Evolutionary conservation across 441 rosid species (phyloP).

Genomic region (Gossypium schwendimanii): DNA sequence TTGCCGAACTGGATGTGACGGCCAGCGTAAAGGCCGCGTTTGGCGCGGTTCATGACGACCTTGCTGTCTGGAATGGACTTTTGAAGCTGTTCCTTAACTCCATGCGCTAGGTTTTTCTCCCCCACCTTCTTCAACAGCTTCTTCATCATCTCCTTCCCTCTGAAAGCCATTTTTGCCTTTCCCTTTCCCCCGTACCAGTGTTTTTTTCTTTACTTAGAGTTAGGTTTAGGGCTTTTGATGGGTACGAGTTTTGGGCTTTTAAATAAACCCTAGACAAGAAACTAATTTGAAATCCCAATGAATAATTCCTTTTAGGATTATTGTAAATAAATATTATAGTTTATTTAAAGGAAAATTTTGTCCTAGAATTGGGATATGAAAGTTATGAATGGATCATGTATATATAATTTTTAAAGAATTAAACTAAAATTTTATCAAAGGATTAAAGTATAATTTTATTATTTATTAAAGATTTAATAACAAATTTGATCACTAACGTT

Average conservation of each 20-base stretch:
- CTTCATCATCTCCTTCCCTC: conserved; percentile 92
- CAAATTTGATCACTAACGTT: no score
- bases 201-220: neutral
- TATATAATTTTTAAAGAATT: no score
- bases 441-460: no score
- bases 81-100: conserved; percentile 51
- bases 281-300: neutral
- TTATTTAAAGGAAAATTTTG: no score
- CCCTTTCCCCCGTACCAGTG: neutral
- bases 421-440: no score
- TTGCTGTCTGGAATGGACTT: conserved; percentile 64
- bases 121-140: conserved; percentile 66
- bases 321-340: no score
- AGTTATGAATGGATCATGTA: no score
- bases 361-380: no score
- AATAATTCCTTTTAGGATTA: no score
- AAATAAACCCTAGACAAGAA: neutral
- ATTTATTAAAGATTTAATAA: no score
- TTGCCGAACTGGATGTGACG: conserved; percentile 92
- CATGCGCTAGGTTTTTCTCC: conserved; percentile 50
- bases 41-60: conserved; percentile 78
- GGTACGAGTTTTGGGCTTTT: neutral
- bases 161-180: conserved; percentile 53
- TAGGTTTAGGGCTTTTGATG: neutral
- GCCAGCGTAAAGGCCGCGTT: conserved; percentile 87